Evolutionary conservation across 345 rosid genomes (phyloP).

Genomic region (Linum trigynum): DNA sequence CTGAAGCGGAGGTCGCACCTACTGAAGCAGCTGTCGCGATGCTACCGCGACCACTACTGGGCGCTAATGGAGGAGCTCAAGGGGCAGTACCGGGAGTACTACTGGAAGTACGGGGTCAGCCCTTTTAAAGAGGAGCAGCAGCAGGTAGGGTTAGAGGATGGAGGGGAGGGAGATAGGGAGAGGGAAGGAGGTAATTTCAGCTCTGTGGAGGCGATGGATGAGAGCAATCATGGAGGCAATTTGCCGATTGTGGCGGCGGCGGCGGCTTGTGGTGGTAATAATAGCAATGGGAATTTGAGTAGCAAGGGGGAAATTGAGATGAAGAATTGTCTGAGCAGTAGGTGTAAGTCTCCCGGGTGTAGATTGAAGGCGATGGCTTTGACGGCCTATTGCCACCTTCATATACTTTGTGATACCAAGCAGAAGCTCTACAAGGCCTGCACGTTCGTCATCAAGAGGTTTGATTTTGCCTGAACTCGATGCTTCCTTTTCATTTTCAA

Average conservation of each 20-base stretch:
- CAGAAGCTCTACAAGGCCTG: slow-evolving; percentile 89
- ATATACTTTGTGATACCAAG: slow-evolving; percentile 74
- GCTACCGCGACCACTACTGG: slow-evolving; percentile 53
- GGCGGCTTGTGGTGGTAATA: not conserved
- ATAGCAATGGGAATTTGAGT: not conserved
- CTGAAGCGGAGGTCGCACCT: slow-evolving; percentile 54
- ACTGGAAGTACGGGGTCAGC: slow-evolving; percentile 52
- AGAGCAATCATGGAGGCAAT: not conserved
- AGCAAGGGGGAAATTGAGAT: slow-evolving; percentile 19
- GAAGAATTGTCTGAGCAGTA: slow-evolving; percentile 19
- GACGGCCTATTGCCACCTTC: slow-evolving; percentile 71
- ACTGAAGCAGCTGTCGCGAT: slow-evolving; percentile 51
- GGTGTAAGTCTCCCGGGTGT: slow-evolving; percentile 54
- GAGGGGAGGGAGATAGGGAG: not conserved
- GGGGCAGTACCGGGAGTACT: slow-evolving; percentile 41
- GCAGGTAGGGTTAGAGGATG: not conserved
- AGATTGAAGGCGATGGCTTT: slow-evolving; percentile 79
- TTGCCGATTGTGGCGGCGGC: not conserved
- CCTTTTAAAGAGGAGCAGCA: slow-evolving; percentile 34
- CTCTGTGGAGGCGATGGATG: not conserved
- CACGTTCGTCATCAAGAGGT: slow-evolving; percentile 69
- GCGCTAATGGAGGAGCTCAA: slow-evolving; percentile 57
- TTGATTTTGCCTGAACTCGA: not conserved
- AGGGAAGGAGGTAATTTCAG: not conserved
- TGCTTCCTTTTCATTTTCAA: not conserved